phyloP scores from a whole-genome alignment of 805 yeast species.

The Candida ponderosae region DNA sequence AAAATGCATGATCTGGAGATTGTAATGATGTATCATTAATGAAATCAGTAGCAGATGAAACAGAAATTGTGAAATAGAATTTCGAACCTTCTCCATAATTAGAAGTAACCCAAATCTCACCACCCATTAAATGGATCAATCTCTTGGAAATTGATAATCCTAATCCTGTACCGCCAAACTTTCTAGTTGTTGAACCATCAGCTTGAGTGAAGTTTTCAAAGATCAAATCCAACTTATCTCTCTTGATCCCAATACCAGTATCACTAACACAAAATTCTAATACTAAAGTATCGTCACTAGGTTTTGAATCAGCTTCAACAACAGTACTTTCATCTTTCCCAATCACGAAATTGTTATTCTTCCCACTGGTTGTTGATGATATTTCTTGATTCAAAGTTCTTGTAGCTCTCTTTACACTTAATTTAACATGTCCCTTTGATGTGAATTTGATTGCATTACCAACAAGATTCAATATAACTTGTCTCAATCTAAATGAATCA shows the following conservation, averaged over 20 bases:
- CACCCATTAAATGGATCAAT: constrained; percentile 78
- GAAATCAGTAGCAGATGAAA: constrained; percentile 43
- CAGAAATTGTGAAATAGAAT: constrained; percentile 67
- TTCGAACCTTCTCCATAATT: constrained; percentile 70
- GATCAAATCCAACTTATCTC: constrained; percentile 71
- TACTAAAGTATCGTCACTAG: constrained; percentile 39
- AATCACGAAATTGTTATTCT: constrained; percentile 14
- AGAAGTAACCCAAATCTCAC: constrained; percentile 79
- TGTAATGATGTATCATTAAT: constrained; percentile 44
- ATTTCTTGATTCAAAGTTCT: constrained; percentile 6
- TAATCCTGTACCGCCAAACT: constrained; percentile 82
- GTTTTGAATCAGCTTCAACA: constrained; percentile 69
- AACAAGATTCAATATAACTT: constrained; percentile 70
- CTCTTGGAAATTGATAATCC: constrained; percentile 79
- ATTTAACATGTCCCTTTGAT: constrained; percentile 65
- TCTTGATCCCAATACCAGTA: constrained; percentile 78
- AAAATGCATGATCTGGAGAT: no score
- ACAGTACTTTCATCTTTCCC: constrained; percentile 7
- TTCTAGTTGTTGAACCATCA: constrained; percentile 81
- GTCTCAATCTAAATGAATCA: constrained; percentile 75
- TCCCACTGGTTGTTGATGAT: constrained; percentile 37
- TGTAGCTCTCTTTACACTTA: constrained; percentile 51
- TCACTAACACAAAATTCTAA: constrained; percentile 78
- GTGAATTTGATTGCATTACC: constrained; percentile 85
- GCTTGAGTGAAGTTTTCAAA: constrained; percentile 85